Base-by-base conservation (phyloP, 2,329 filamentous ascomycete genomes). In the Myrmaecium sp. region DNA sequence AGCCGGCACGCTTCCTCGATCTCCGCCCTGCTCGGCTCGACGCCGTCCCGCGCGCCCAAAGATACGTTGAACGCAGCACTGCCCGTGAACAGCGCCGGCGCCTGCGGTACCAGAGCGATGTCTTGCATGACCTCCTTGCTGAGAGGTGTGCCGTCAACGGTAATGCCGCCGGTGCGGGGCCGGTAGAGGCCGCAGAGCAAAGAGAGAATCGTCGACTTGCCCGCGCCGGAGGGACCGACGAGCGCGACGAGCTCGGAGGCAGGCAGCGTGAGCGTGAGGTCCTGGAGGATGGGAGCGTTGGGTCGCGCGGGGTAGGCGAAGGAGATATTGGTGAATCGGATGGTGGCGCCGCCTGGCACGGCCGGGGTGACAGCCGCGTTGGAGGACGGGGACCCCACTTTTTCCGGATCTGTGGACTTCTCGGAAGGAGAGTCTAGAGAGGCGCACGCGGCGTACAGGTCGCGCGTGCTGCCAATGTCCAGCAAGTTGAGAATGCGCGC, bases 231-330 rank as follows among this genome's bases (percentile, higher is more conserved):
- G 4, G 70, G 67, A 0, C 73, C 72, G 3, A 76, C 70, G 7
- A 78, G 54, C 2, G 69, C 73, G 34, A 60, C 63, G 40, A 76
- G 75, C 28, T 71, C 60, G 1, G 69, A 67, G 0, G 68, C 57
- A 16, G 59, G 49, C 25, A 77, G 64, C 1, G 57, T 58, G 17
- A 78, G 54, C 8, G 56, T 64, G 9, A 77, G 50, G 2, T 57
- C 60, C 12, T 60, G 51, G 2, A 81, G 52, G 8, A 77, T 66
- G 17, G 57, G 51, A 9, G 62, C 54, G 21, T 71, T 59, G 0
- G 69, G 66, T 0, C 72, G 60, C 11, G 69, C 61, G 2, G 74
- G 71, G 36, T 81, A 80, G 5, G 70, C 53, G 43, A 81, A 80
- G 12, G 59, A 50, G 4, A 80, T 63, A 32, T 70, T 53, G 19